These are phyloP conservation scores for Orbilia javanica DNA, from an alignment of 2,329 filamentous ascomycete genomes.

Conservation along the genomic window DNA sequence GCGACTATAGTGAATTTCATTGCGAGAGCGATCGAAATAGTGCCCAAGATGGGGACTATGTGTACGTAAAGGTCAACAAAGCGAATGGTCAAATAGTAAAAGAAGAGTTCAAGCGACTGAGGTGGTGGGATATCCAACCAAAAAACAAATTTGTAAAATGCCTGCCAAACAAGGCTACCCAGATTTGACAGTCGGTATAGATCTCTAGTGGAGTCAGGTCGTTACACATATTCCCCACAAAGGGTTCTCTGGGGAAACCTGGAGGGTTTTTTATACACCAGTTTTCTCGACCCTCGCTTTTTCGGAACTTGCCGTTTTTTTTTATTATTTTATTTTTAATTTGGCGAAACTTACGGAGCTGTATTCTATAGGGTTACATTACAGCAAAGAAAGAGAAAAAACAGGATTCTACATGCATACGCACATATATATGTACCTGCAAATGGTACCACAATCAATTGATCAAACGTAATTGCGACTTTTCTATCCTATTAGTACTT, in stretches of 20 bases:
- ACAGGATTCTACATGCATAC: neutral
- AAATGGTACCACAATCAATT: conserved; percentile 14
- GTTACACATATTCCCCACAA: neutral
- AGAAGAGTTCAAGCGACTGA: neutral
- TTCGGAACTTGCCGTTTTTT: neutral
- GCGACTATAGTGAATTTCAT: conserved; percentile 1
- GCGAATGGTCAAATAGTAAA: neutral
- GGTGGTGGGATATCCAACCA: too few species aligned
- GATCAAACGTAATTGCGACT: neutral
- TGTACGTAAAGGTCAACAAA: neutral
- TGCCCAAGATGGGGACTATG: neutral
- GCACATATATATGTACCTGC: conserved; percentile 1
- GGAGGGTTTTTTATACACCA: conserved; percentile 11
- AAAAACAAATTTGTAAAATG: neutral
- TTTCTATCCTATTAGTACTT: too few species aligned
- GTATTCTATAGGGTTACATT: conserved; percentile 8
- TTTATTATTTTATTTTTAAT: too few species aligned
- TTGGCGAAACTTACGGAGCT: neutral
- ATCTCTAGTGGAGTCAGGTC: neutral
- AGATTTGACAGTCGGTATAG: neutral
- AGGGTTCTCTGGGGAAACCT: neutral
- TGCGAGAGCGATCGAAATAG: neutral
- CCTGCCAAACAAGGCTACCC: neutral
- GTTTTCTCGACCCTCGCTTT: neutral
- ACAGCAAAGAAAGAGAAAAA: too few species aligned